phyloP scores from a whole-genome alignment of 106 monocot genomes.

The Cymbidium sinense region DNA sequence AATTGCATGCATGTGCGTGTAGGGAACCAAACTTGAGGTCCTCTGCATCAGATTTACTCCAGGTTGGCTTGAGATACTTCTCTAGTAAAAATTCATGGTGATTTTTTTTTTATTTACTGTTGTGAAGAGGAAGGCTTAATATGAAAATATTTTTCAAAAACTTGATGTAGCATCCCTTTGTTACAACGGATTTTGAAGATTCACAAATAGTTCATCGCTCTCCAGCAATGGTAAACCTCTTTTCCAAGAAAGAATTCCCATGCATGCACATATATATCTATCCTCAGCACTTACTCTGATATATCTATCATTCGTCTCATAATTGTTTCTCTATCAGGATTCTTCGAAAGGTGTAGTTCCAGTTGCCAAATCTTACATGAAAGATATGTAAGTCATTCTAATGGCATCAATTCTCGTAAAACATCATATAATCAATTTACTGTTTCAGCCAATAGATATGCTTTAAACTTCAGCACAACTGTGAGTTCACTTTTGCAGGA shows the following conservation, averaged over 20 bases:
- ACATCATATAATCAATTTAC: not conserved
- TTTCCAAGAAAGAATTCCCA: not conserved
- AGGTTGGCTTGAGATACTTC: slow-evolving; percentile 24
- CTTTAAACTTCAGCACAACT: not conserved
- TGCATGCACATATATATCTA: not conserved
- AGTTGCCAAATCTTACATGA: slow-evolving; percentile 16
- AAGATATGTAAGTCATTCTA: slow-evolving; percentile 26
- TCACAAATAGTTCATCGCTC: slow-evolving; percentile 15
- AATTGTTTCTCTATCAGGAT: slow-evolving; percentile 33
- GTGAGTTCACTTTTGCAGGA: not conserved
- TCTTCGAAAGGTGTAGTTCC: slow-evolving; percentile 11
- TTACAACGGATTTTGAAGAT: slow-evolving; percentile 34
- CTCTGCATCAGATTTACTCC: slow-evolving; percentile 54
- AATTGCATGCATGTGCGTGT: not conserved
- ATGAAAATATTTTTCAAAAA: not conserved
- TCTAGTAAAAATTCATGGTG: not conserved
- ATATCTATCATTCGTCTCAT: no score
- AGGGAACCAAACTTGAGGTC: slow-evolving; percentile 71
- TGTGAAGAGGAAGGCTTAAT: not conserved
- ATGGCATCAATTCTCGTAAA: not conserved
- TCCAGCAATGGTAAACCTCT: slow-evolving; percentile 22
- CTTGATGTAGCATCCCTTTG: slow-evolving; percentile 55
- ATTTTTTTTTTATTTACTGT: not conserved
- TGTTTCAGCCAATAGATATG: not conserved
- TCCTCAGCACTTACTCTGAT: no score